Evolutionary conservation across 768 basidiomycete species (phyloP), one percentile per base, ranked within the genome.

Genomic region (Termitomyces sp.): DNA sequence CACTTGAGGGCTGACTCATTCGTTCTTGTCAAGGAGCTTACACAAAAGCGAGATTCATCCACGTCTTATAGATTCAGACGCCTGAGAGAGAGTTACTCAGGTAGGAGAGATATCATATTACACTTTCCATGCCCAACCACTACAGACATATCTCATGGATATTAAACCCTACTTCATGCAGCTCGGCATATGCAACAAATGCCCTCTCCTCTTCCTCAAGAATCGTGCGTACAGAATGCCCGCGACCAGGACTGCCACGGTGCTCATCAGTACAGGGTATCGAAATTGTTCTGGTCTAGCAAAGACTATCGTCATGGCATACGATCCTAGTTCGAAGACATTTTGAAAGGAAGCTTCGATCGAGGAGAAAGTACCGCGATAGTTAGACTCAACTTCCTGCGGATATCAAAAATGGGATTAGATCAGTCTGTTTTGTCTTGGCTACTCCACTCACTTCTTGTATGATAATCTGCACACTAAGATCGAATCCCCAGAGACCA

Each of bases 401-500:
- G 20, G 10, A 33, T 32, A 54, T 30, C 3, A 47, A 20, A 30
- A 20, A 26, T 38, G 35, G 16, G 16, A 26, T 38, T 6, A 53
- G 6, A 14, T 9, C 8, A 40, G 26, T 30, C 28, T 20, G 16
- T 6, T 26, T 26, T 40, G 3, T 18, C 10, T 24, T 3, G 24
- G 38, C 40, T 20, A 28, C 20, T 53, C 26, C 22, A 33, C 64
- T 32, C n/a, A 65, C 66, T 54, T 64, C 61, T 58, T 71, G 70
- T n/a, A 70, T 60, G 36, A 70, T 63, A 7, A 64, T 54, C 53
- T 71, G 70, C 4, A 61, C 65, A 42, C 64, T 63, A 20, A 71
- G 63, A 54, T 71, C 69, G 33, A 70, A 71, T 10, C 69, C 69
- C 70, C 70, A 70, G 14, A 71, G 61, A 13, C 70, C 69, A 12